These are phyloP conservation scores for Cyphellophora attinorum DNA, from an alignment of 2,329 filamentous ascomycete species.

Conservation along the genomic window DNA sequence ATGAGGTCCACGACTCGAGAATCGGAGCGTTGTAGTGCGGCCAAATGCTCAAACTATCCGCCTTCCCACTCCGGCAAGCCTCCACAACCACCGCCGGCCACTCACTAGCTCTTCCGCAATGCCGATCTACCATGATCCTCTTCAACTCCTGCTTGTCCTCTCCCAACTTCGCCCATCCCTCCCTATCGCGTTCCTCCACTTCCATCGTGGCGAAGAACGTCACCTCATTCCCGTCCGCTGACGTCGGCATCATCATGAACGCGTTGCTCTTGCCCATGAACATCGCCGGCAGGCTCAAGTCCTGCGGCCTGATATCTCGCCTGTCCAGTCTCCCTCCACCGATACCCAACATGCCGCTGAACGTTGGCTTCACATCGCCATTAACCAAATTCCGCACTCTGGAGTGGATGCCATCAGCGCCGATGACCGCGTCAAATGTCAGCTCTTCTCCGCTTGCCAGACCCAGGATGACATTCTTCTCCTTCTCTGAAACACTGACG, in stretches of 20 bases:
- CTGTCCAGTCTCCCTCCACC: conserved; percentile 3
- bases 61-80: conserved; percentile 8
- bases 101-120: conserved; percentile 3
- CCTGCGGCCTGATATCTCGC: neutral
- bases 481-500: conserved; percentile 8
- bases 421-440: conserved; percentile 18
- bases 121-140: conserved; percentile 7
- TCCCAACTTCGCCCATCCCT: conserved; percentile 12
- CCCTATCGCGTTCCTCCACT: conserved; percentile 9
- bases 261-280: conserved; percentile 12
- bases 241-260: conserved; percentile 11
- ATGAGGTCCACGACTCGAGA: conserved; percentile 13
- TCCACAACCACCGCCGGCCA: conserved; percentile 12
- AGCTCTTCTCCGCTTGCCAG: conserved; percentile 10
- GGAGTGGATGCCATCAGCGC: conserved; percentile 21
- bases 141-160: conserved; percentile 11
- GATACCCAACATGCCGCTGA: conserved; percentile 15
- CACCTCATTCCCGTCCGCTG: conserved; percentile 5
- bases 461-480: conserved; percentile 3
- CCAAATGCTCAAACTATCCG: conserved; percentile 11
- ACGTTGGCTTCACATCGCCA: conserved; percentile 8
- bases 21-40: conserved; percentile 14
- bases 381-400: conserved; percentile 9
- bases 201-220: conserved; percentile 11
- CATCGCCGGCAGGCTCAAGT: conserved; percentile 12